Evolutionary conservation across 1,139 yeast genomes (phyloP), one percentile per base, ranked within the genome.

Genomic region (Yamadazyma sp.): DNA sequence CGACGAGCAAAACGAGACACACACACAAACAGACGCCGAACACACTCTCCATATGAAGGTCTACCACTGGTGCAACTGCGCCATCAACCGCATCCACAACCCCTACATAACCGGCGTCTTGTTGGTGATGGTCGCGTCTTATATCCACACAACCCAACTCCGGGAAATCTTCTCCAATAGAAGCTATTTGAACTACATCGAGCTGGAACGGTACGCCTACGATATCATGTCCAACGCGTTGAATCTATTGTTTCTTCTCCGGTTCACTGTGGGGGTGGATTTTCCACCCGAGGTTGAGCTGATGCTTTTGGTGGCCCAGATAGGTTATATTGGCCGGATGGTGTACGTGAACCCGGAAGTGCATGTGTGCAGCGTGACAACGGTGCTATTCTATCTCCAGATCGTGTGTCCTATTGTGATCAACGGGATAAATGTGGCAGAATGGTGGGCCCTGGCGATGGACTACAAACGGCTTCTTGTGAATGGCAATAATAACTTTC

Each of bases 401-500:
- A 20, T 39, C 9, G 12, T 34, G 6, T 41, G 46, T 30, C 45
- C 45, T 4, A 21, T 39, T 7, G 24, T 38, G 1, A 36, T 43
- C 10, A 44, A 35, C 29, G 21, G 13, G 2, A 26, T 41, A 18
- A 38, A 36, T 27, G 2, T 33, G 1, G 9, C 22, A 6, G 48
- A 44, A 4, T 38, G 30, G 10, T 29, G 30, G 9, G 15, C 13
- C 25, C 31, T 17, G 6, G 24, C 21, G 2, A 15, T 37, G 10
- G 26, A 15, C 10, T 30, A 34, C 10, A 18, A n/a, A 3, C 21
- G 34, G n/a, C 36, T 44, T 4, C 29, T 47, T 9, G 21, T 38
- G 5, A 40, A 28, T 15, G 17, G 51, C n/a, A 61, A 61, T 43
- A 59, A 61, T 41, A 57, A 57, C 43, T 54, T 48, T 34, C 47